A percentile compares a stretch with the other conserved stretches of the same genome.
phyloP scores from a whole-genome alignment of 257 asterid species.

The Solanum lycopersicoides region DNA sequence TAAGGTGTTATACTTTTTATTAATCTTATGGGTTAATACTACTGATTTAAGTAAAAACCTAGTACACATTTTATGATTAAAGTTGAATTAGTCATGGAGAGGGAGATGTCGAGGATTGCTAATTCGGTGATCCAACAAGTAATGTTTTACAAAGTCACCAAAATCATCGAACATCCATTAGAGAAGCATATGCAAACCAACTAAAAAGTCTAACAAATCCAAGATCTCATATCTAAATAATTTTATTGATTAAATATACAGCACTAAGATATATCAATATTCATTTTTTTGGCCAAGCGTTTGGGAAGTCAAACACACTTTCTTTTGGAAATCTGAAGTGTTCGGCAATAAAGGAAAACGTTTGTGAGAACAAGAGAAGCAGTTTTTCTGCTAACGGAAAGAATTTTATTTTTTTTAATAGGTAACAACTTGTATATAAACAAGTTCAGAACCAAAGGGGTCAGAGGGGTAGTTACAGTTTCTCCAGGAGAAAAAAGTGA shows the following conservation, averaged over 20 bases:
- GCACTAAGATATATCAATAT: not conserved
- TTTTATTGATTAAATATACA: not conserved
- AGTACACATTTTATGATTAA: not conserved
- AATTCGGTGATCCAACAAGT: not conserved
- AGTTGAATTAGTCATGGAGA: not conserved
- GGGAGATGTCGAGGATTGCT: not conserved
- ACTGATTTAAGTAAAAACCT: not conserved
- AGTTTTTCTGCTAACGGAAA: not conserved
- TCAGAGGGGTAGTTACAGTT: not conserved
- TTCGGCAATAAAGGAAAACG: not conserved
- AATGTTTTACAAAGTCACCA: not conserved
- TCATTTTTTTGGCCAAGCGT: not conserved
- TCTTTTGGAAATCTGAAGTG: not conserved
- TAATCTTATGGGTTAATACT: not conserved
- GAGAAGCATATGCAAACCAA: not conserved
- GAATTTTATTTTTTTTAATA: not conserved
- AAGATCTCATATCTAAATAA: not conserved
- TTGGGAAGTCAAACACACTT: not conserved
- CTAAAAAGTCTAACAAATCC: not conserved
- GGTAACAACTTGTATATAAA: not conserved
- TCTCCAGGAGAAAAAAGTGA: not conserved
- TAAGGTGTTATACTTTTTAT: not conserved
- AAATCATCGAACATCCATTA: not conserved
- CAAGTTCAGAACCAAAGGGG: not conserved
- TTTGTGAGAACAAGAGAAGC: not conserved